A percentile compares a stretch with the other conserved stretches of the same genome.
Conservation (phyloP, 139 green algal species). For the Auxenochlorella pyrenoidosa region DNA sequence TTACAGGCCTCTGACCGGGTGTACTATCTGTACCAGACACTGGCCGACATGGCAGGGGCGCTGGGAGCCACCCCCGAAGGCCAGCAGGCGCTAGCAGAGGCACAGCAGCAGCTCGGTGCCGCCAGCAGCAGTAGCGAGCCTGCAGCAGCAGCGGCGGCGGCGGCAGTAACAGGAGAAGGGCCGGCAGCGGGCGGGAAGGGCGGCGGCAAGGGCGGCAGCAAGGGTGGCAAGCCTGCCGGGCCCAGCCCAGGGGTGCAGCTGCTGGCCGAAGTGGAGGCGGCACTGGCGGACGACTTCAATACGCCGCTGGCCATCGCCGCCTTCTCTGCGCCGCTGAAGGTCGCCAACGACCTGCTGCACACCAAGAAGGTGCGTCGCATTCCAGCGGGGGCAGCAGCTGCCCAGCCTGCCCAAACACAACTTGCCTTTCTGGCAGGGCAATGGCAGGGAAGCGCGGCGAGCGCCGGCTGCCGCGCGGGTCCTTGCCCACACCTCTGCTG, state of each 20-base stretch:
- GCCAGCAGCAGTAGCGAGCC: not conserved
- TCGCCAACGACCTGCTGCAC: conserved; percentile 84
- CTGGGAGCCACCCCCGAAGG: conserved; percentile 37
- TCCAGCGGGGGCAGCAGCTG: too few relatives aligned
- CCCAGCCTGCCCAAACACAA: too few relatives aligned
- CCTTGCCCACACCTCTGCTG: too few relatives aligned
- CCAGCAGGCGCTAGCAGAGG: conserved; percentile 2
- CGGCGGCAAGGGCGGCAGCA: not conserved
- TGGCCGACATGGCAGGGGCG: conserved; percentile 65
- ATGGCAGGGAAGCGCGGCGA: too few relatives aligned
- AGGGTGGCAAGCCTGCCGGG: not conserved
- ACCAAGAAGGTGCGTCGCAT: conserved; percentile 60
- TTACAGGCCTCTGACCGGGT: conserved; percentile 76
- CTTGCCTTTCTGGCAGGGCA: too few relatives aligned
- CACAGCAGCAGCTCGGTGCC: conserved; percentile 30
- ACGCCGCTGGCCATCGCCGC: conserved; percentile 78
- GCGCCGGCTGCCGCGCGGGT: too few relatives aligned
- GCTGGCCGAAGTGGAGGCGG: conserved; percentile 42
- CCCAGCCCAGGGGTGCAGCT: not conserved
- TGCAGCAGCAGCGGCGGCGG: conserved; percentile 2
- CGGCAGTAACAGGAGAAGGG: not conserved
- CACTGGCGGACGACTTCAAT: conserved; percentile 92
- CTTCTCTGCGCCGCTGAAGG: conserved; percentile 84
- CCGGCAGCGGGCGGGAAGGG: not conserved
- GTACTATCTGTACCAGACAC: conserved; percentile 93